Evolutionary conservation across 441 rosid genomes (phyloP), one percentile per base, ranked within the genome.

Genomic region (Hura crepitans): DNA sequence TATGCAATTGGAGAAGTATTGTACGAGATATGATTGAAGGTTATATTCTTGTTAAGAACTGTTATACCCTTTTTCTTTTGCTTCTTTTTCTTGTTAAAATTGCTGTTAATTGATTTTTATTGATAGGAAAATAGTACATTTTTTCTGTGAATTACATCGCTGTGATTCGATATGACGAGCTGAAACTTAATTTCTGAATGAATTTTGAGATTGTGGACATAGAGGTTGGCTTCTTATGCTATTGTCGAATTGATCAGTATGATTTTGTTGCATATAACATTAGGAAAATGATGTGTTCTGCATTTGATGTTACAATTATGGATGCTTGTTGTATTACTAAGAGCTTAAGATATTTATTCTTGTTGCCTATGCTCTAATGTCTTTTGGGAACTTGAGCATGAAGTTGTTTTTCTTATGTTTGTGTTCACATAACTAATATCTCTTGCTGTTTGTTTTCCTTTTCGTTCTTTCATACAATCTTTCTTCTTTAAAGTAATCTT

Each of bases 1-100:
- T 69, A 31, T 62, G 20, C 43, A 22, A n/a, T 60, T 61, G 13
- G 35, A 42, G 70, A 9, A 31, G 33, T 50, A 60, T 46, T 45
- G 33, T 13, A 43, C 30, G 17, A 30, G 23, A 50, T 59, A 55
- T 69, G 60, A 56, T 73, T 35, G 64, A 64, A 80, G 81, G 69
- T 72, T 55, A 79, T 79, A 57, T 78, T 75, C 31, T 62, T 62
- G 69, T 59, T 61, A 64, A 75, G 69, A 70, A 56, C 60, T 72
- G 56, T 72, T 71, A 43, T 67, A 63, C 18, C 23, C 53, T 39
- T 47, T 56, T 33, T 11, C n/a, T 46, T 27, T 0, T 23, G 45
- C 5, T 42, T 15, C 12, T 42, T 42, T 42, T 49, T 23, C 33
- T 51, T 51, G 22, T 18, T 51, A 51, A 65, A 42, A 66, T 56